Evolutionary conservation across 257 asterid genomes (phyloP).

Genomic region (Solanum chiquidenum): DNA sequence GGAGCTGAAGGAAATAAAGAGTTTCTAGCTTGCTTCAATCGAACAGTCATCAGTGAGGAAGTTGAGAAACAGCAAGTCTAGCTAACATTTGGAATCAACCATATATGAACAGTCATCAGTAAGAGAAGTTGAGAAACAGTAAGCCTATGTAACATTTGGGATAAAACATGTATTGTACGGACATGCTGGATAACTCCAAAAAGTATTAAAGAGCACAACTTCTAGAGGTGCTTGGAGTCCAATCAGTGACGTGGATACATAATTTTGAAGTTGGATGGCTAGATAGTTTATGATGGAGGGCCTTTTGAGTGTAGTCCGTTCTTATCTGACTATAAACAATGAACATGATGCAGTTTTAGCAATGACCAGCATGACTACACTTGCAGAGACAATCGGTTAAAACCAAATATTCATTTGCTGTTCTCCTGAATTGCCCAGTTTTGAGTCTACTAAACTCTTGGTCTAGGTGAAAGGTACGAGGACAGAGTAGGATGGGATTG

Average conservation of each 20-base stretch:
- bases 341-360: not conserved
- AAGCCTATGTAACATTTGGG: not conserved
- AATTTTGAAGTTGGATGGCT: not conserved
- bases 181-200: not conserved
- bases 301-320: not conserved
- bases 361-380: not conserved
- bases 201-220: not conserved
- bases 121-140: not conserved
- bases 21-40: slow-evolving; percentile 63
- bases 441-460: not conserved
- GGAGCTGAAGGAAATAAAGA: slow-evolving; percentile 97
- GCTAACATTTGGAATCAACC: not conserved
- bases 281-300: not conserved
- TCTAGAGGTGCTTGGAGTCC: not conserved
- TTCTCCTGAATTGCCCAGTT: not conserved
- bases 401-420: not conserved
- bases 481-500: not conserved
- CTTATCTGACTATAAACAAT: not conserved
- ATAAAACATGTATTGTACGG: not conserved
- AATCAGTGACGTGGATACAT: not conserved
- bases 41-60: slow-evolving; percentile 4
- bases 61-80: not conserved
- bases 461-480: not conserved
- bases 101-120: slow-evolving; percentile 1
- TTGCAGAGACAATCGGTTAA: not conserved